These are phyloP conservation scores for Xylaria scruposa DNA, from an alignment of 495 filamentous ascomycete species.

Conservation along the genomic window DNA sequence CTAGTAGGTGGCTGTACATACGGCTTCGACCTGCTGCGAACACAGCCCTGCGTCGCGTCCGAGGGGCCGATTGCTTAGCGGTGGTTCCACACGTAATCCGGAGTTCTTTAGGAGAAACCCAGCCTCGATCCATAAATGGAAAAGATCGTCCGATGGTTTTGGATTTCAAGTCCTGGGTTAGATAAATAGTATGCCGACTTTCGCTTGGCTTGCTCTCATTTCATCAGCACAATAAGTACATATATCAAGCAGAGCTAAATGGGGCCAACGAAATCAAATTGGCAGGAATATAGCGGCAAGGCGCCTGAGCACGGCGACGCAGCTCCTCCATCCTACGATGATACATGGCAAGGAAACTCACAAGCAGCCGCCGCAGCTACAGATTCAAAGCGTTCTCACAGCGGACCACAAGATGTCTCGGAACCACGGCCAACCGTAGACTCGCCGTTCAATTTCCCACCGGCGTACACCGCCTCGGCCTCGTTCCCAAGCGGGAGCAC, in stretches of 20 bases:
- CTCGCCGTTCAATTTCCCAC: constrained; percentile 38
- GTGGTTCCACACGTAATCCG: background rate
- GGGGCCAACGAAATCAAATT: background rate
- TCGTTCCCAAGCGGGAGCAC: background rate
- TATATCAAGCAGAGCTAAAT: constrained; percentile 2
- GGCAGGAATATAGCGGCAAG: background rate
- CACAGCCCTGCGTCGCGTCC: background rate
- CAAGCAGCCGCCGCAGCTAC: background rate
- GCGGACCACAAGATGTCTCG: background rate
- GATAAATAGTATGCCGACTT: background rate
- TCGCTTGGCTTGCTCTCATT: background rate
- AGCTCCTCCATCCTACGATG: constrained; percentile 21
- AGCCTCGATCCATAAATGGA: background rate
- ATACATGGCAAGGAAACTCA: constrained; percentile 10
- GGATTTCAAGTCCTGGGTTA: background rate
- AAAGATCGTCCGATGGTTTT: background rate
- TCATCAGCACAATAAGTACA: background rate
- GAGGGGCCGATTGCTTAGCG: background rate
- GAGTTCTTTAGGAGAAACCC: background rate
- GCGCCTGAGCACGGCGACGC: background rate
- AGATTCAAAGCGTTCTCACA: constrained; percentile 14
- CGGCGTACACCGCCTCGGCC: constrained; percentile 8
- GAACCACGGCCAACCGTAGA: constrained; percentile 26
- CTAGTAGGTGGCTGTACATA: too few species aligned
- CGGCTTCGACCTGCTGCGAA: background rate